These are phyloP conservation scores for Geotrichum restrictum DNA, from an alignment of 1,139 yeast genomes.

Conservation along the genomic window DNA sequence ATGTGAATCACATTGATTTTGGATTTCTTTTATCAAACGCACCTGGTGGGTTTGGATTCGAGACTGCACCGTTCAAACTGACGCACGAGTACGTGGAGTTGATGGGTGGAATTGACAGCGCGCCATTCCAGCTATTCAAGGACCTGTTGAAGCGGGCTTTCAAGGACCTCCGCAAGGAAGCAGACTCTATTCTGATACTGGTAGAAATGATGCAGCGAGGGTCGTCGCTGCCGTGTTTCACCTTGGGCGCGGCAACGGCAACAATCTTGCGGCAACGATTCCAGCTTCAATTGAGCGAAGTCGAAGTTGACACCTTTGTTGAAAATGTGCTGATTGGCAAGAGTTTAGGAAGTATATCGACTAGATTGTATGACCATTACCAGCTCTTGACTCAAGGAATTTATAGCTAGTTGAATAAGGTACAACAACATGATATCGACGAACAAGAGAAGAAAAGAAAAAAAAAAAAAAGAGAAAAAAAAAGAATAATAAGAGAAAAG, in stretches of 20 bases:
- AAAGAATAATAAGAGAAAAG: too few species aligned
- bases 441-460: too few species aligned
- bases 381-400: conserved; percentile 94
- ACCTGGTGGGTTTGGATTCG: conserved; percentile 95
- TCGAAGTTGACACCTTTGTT: conserved; percentile 71
- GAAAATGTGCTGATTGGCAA: conserved; percentile 69
- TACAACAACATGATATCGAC: too few species aligned
- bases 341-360: conserved; percentile 83
- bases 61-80: conserved; percentile 92
- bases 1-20: conserved; percentile 90
- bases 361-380: conserved; percentile 81
- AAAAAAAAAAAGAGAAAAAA: too few species aligned
- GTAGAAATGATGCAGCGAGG: conserved; percentile 94
- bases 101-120: conserved; percentile 69
- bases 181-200: conserved; percentile 69
- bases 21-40: conserved; percentile 89
- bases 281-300: conserved; percentile 68
- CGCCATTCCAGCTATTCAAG: conserved; percentile 56
- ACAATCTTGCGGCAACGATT: conserved; percentile 72
- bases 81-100: conserved; percentile 84
- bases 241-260: conserved; percentile 79
- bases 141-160: conserved; percentile 67
- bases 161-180: conserved; percentile 61
- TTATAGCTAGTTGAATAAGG: conserved; percentile 50
- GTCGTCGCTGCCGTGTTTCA: conserved; percentile 84